Evolutionary conservation across 371 early-diverging fungal species (phyloP).

Genomic region (Syncephalastrum racemosum): DNA sequence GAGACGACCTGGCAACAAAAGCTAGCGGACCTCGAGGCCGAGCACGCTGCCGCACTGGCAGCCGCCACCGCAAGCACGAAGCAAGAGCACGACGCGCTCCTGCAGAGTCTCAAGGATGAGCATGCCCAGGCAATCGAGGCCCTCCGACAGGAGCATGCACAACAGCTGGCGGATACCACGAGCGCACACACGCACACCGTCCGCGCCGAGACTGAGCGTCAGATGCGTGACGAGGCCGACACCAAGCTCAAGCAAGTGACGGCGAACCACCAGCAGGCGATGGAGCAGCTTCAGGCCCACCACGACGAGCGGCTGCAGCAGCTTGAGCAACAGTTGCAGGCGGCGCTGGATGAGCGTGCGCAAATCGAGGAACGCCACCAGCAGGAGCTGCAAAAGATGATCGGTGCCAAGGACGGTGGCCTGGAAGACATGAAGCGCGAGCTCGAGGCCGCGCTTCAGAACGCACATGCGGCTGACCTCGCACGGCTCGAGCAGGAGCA

Average conservation of each 20-base stretch:
- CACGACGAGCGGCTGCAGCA: slow-evolving; percentile 28
- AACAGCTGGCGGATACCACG: slow-evolving; percentile 15
- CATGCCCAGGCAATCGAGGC: slow-evolving; percentile 5
- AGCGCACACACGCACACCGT: neutral
- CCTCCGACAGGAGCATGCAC: slow-evolving; percentile 14
- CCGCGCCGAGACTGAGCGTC: slow-evolving; percentile 30
- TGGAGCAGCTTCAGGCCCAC: slow-evolving; percentile 38
- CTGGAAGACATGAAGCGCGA: slow-evolving; percentile 34
- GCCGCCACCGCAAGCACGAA: too few relatives aligned
- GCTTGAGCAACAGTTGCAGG: slow-evolving; percentile 30
- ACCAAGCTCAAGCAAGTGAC: slow-evolving; percentile 30
- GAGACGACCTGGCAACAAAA: neutral
- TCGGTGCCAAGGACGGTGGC: slow-evolving; percentile 21
- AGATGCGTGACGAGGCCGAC: slow-evolving; percentile 37
- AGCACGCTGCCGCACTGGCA: too few relatives aligned
- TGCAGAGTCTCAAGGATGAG: slow-evolving; percentile 1
- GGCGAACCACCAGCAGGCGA: slow-evolving; percentile 33
- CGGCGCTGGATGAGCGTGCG: slow-evolving; percentile 22
- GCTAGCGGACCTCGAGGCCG: slow-evolving; percentile 1
- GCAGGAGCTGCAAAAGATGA: slow-evolving; percentile 20
- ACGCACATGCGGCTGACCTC: slow-evolving; percentile 25
- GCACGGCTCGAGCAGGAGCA: slow-evolving; percentile 15
- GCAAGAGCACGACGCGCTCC: neutral
- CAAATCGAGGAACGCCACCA: slow-evolving; percentile 26
- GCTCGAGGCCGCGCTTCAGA: slow-evolving; percentile 27